Conservation (phyloP, 139 green algal genomes). For the Pleodorina starrii region DNA sequence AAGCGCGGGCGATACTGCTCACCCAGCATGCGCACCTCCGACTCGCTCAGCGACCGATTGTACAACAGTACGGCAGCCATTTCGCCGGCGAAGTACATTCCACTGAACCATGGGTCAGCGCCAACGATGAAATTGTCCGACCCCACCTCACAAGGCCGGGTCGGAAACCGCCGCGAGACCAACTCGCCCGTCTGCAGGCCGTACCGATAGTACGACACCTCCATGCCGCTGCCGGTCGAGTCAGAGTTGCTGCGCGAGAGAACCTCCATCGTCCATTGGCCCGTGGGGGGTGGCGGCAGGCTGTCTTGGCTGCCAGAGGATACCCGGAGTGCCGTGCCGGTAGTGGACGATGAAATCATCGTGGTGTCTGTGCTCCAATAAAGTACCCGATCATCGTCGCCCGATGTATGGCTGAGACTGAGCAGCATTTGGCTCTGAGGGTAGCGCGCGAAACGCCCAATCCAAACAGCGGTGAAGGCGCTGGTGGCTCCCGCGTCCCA, state of each 20-base stretch:
- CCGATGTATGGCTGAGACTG: background rate
- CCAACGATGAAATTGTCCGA: background rate
- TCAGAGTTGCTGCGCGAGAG: background rate
- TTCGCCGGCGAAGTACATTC: background rate
- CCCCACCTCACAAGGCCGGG: background rate
- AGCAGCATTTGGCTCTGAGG: background rate
- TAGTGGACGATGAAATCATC: background rate
- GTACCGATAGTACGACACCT: background rate
- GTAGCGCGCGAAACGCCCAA: background rate
- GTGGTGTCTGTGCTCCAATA: conserved; percentile 5
- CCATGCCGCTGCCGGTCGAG: background rate
- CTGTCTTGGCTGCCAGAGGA: background rate
- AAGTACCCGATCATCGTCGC: background rate
- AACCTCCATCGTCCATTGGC: background rate
- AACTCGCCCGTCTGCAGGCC: background rate
- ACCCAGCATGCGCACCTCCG: background rate
- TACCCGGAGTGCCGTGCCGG: background rate
- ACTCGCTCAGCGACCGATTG: background rate
- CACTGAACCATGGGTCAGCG: background rate
- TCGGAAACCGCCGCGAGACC: background rate
- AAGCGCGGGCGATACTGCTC: background rate
- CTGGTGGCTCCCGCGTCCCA: background rate
- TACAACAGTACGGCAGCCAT: background rate
- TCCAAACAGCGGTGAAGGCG: background rate
- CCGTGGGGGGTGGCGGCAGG: background rate